phyloP scores from a whole-genome alignment of 495 filamentous ascomycete genomes.

The Platismatia glauca region DNA sequence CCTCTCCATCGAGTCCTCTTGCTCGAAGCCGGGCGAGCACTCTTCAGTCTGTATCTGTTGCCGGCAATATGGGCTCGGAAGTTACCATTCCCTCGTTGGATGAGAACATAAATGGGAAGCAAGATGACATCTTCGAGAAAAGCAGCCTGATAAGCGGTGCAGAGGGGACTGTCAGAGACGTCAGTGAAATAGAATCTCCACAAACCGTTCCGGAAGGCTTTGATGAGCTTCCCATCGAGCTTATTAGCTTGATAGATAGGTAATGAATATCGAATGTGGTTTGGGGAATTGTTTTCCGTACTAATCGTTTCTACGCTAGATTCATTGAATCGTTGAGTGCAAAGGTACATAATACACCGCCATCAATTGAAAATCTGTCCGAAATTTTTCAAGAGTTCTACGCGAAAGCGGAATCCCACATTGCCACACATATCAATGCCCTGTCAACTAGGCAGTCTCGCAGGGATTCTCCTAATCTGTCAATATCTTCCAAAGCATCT shows the following conservation, averaged over 20 bases:
- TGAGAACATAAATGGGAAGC: conserved; percentile 7
- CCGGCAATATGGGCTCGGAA: conserved; percentile 34
- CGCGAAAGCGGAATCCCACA: conserved; percentile 67
- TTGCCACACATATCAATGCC: conserved; percentile 77
- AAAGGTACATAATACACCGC: conserved; percentile 75
- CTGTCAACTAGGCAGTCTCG: conserved; percentile 67
- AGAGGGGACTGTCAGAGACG: conserved; percentile 12
- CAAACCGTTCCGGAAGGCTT: conserved; percentile 38
- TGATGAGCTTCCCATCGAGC: conserved; percentile 83
- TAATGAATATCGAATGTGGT: conserved; percentile 30
- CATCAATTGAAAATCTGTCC: conserved; percentile 74
- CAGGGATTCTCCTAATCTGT: conserved; percentile 46
- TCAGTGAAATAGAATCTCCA: conserved; percentile 26
- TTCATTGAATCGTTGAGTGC: conserved; percentile 88
- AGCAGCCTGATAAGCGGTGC: conserved; percentile 16
- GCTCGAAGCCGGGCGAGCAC: conserved; percentile 53
- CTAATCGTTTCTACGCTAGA: conserved; percentile 36
- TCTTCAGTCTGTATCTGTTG: conserved; percentile 44
- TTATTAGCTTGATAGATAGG: conserved; percentile 83
- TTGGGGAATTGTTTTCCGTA: background rate
- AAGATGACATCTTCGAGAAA: conserved; percentile 34
- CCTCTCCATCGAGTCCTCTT: conserved; percentile 40
- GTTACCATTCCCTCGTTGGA: conserved; percentile 19
- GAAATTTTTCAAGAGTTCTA: conserved; percentile 95
- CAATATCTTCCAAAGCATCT: conserved; percentile 37